Evolutionary conservation across 2,329 filamentous ascomycete genomes (phyloP).

Genomic region (Amauroascus verrucosus): DNA sequence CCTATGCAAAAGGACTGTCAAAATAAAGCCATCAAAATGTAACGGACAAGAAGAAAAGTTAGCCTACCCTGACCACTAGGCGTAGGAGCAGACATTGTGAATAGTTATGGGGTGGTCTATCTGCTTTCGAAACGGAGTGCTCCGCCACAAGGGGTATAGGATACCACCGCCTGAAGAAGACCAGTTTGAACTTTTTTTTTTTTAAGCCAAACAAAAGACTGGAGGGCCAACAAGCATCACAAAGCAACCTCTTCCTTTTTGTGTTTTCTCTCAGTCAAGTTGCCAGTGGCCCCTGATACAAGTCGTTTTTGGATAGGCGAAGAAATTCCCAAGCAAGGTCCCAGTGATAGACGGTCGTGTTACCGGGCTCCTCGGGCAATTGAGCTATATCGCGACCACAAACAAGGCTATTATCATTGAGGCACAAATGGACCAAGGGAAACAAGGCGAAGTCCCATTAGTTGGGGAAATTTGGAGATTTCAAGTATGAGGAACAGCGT

Average conservation of each 20-base stretch:
- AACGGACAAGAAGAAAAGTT: not conserved
- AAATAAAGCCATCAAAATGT: not conserved
- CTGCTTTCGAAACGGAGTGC: not conserved
- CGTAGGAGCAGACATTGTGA: not conserved
- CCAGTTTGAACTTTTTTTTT: not conserved
- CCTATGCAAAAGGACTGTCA: not conserved
- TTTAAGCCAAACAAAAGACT: not conserved
- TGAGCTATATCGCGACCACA: not conserved
- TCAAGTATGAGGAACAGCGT: not conserved
- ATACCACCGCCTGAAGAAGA: not conserved
- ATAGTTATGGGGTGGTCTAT: not conserved
- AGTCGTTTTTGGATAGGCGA: not conserved
- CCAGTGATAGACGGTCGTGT: not conserved
- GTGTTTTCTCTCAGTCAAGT: no score
- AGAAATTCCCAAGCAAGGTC: not conserved
- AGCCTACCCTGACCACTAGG: not conserved
- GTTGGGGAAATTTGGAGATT: not conserved
- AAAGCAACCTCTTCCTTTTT: no score
- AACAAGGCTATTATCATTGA: not conserved
- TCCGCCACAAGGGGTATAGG: not conserved
- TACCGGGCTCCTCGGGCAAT: not conserved
- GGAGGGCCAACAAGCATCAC: not conserved
- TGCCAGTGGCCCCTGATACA: no score
- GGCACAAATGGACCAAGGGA: not conserved
- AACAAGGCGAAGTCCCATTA: not conserved